Conservation (phyloP, 164 flowering plant species). For the Taxillus chinensis region DNA sequence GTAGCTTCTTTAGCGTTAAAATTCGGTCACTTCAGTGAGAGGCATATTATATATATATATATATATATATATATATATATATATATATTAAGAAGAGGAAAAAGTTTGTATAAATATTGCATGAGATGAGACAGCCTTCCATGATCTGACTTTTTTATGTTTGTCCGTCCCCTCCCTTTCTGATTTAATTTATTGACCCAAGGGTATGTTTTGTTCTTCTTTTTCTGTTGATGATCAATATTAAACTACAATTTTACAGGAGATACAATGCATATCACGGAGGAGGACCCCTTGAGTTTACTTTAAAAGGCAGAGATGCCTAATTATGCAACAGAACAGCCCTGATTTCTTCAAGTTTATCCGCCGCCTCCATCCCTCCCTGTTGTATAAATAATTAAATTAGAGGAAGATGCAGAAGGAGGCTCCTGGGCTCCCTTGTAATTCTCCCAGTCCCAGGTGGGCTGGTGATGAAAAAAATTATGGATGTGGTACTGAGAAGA, state of each 20-base stretch:
- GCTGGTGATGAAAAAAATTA: conserved; percentile 10
- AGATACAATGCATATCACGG: conserved; percentile 35
- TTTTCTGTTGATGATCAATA: conserved; percentile 22
- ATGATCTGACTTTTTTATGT: conserved; percentile 31
- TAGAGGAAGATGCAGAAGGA: conserved; percentile 19
- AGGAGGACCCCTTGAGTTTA: conserved; percentile 7
- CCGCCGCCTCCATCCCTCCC: too few relatives aligned
- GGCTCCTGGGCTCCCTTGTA: conserved; percentile 6
- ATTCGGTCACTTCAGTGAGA: conserved; percentile 27
- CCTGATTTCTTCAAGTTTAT: too few relatives aligned
- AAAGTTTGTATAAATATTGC: conserved; percentile 21
- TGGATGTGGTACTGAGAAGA: conserved; percentile 33
- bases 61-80: conserved; percentile 45
- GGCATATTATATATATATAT: conserved; percentile 42
- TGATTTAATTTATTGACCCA: conserved; percentile 20
- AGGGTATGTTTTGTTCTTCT: not conserved
- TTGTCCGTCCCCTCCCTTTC: conserved; percentile 4
- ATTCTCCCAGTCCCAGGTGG: conserved; percentile 15
- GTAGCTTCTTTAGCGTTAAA: not conserved
- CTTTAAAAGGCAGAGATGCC: conserved; percentile 30
- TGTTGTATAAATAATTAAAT: not conserved
- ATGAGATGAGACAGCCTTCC: conserved; percentile 23
- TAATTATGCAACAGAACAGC: not conserved
- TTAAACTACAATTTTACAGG: conserved; percentile 11
- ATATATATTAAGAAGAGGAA: conserved; percentile 21